Percentiles rank a stretch among this genome's conserved stretches.
Conservation (phyloP, 2,329 filamentous ascomycete species). For the Fusarium sp. region DNA sequence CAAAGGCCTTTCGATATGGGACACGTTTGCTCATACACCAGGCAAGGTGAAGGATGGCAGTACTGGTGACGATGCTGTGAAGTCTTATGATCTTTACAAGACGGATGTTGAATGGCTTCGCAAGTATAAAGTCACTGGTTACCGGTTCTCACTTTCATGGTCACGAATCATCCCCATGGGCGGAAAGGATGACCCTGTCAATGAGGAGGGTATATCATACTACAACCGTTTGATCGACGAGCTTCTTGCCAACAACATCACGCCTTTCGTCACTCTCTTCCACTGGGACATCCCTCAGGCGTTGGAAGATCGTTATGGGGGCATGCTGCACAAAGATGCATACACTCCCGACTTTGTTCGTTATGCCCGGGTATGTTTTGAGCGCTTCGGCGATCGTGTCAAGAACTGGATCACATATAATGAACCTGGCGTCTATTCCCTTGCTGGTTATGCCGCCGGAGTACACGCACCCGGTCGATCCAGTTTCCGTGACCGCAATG, state of each 20-base stretch:
- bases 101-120: slow-evolving; percentile 68
- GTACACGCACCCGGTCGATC: slow-evolving; percentile 36
- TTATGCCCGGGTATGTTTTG: slow-evolving; percentile 41
- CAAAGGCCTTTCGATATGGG: slow-evolving; percentile 57
- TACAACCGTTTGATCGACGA: slow-evolving; percentile 72
- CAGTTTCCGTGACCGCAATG: slow-evolving; percentile 39
- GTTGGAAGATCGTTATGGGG: slow-evolving; percentile 37
- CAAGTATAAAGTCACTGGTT: slow-evolving; percentile 67
- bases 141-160: slow-evolving; percentile 75
- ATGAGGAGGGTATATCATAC: slow-evolving; percentile 68
- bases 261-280: slow-evolving; percentile 71
- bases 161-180: slow-evolving; percentile 73
- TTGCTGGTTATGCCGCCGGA: slow-evolving; percentile 37
- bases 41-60: slow-evolving; percentile 55
- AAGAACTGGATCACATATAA: slow-evolving; percentile 44
- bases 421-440: slow-evolving; percentile 35
- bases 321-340: slow-evolving; percentile 37
- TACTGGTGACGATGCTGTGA: slow-evolving; percentile 53
- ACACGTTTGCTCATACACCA: slow-evolving; percentile 53
- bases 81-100: slow-evolving; percentile 56
- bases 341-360: slow-evolving; percentile 40
- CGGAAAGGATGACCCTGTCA: slow-evolving; percentile 71
- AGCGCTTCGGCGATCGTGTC: slow-evolving; percentile 39
- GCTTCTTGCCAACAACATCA: slow-evolving; percentile 64
- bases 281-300: slow-evolving; percentile 71